Evolutionary conservation across 805 yeast species (phyloP), one percentile per base, ranked within the genome.

Genomic region (Yarrowia sp.): DNA sequence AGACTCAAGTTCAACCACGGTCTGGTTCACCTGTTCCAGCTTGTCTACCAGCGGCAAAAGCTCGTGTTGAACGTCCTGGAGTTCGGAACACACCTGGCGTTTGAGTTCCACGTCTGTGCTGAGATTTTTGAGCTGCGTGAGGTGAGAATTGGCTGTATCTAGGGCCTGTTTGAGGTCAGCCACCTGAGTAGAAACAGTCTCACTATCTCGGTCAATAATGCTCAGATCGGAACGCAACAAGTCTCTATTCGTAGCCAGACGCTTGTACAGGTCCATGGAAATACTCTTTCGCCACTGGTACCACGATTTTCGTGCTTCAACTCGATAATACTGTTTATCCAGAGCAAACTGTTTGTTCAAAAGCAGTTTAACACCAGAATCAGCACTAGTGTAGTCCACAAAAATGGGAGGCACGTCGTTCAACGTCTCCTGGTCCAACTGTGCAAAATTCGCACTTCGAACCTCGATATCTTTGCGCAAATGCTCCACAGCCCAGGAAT

Each of bases 281-380:
- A 54, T 54, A n/a, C 46, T 38, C 35, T 38, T 54, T 12, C 63
- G 63, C 63, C 63, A 58, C 8, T 41, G 30, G 51, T 58, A 58
- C 63, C 63, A 58, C 21, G 63, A 40, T 12, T 41, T 58, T 16
- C 51, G 49, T 0, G 51, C 63, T 8, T 32, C 51, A 6, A 41
- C 51, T 30, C 63, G 51, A 11, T 41, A 58, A 9, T 58, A 58
- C 51, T 41, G 63, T 40, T 58, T 58, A 21, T 58, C 63, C 32
- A 58, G 51, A 1, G 63, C 63, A 41, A 58, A 58, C 21, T 58
- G 63, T 9, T 43, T 41, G 49, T 58, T 43, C 9, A 58, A 12
- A 10, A 58, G 14, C 51, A 58, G 24, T 14, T 58, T 58, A 14
- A 58, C 63, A 1, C 40, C 40, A 0, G 51, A 33, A 17, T 58